These are phyloP conservation scores for Imleria badia DNA, from an alignment of 768 basidiomycete genomes.

Conservation along the genomic window DNA sequence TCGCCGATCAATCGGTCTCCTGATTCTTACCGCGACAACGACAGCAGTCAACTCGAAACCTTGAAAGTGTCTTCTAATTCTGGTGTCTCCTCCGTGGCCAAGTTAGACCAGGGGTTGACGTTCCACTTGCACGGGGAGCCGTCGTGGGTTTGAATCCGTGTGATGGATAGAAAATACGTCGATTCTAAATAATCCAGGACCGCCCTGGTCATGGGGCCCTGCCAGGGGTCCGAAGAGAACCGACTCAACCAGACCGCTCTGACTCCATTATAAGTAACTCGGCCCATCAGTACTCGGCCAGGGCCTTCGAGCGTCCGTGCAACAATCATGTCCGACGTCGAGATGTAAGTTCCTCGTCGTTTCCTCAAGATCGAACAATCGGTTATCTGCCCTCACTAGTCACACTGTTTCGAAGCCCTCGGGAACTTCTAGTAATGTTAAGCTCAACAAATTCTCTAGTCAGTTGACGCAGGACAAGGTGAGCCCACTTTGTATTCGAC, in stretches of 20 bases:
- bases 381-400: background rate
- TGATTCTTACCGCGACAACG: no score
- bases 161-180: background rate
- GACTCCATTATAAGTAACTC: constrained; percentile 14
- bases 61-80: no score
- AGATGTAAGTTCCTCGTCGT: constrained; percentile 48
- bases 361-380: background rate
- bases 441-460: constrained; percentile 74
- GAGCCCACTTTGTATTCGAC: constrained; percentile 4
- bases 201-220: constrained; percentile 21
- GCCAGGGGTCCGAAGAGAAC: background rate
- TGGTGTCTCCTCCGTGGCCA: no score
- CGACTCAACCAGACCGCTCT: constrained; percentile 7
- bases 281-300: background rate
- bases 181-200: constrained; percentile 2
- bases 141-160: constrained; percentile 1
- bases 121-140: constrained; percentile 11
- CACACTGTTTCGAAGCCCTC: constrained; percentile 22
- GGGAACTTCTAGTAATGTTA: constrained; percentile 35
- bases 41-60: no score
- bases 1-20: no score
- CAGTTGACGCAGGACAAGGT: constrained; percentile 80
- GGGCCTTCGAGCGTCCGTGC: background rate
- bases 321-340: constrained; percentile 55
- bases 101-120: no score